Evolutionary conservation across 2,329 filamentous ascomycete genomes (phyloP), one percentile per base, ranked within the genome.

Genomic region (Hypoxylon sp.): DNA sequence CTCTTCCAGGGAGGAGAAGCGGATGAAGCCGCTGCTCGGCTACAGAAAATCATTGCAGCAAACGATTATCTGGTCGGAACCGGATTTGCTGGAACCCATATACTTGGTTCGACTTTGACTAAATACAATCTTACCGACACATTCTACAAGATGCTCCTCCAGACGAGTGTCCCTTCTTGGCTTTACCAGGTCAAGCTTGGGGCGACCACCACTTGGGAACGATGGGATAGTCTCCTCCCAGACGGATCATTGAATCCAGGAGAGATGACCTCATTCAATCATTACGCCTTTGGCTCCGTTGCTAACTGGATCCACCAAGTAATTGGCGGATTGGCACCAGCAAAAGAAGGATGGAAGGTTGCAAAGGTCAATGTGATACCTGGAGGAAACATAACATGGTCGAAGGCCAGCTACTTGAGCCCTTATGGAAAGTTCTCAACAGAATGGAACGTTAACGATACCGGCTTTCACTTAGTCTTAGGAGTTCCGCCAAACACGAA

Each of bases 191-290:
- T 86, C 5, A 79, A 77, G 0, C 81, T 82, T 80, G 78, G 78
- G 9, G 84, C 79, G 0, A 86, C 84, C 0, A 86, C 84, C 0
- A 83, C 81, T 0, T 86, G 84, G 84, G 84, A 86, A 67, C 79
- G 85, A 1, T 86, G 84, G 84, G 83, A 86, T 53, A 82, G 80
- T 29, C 74, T 86, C 33, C 72, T 85, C 0, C 76, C 82, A 0
- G 76, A 85, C 61, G 83, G 83, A 0, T 77, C 68, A 0, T 70
- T 85, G 14, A 86, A 86, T 59, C 77, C 81, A 0, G 81, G 83
- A 0, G 71, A 77, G 33, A 86, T 86, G 84, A 84, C 83, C 0
- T 85, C 82, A 17, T 84, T 84, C 66, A 85, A 86, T 33, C 83
- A 86, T 67, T 86, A 86, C 59, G 80, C 84, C 0, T 81, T 85